These are phyloP conservation scores for Nitzschia palea DNA, from an alignment of 108 stramenopile genomes.

Conservation along the genomic window DNA sequence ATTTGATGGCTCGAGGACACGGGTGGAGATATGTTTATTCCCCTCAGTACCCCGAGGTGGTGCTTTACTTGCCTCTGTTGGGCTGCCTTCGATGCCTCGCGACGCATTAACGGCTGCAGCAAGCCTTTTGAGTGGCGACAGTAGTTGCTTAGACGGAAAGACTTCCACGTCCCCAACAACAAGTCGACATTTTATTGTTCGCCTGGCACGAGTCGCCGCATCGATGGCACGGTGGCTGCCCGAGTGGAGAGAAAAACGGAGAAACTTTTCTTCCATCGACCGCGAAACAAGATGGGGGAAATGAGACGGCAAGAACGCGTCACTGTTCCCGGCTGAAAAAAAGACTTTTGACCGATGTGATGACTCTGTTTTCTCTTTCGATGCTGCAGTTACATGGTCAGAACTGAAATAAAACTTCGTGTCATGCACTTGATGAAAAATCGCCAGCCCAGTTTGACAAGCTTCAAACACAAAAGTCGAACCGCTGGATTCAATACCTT, in stretches of 20 bases:
- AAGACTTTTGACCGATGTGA: slow-evolving; percentile 2
- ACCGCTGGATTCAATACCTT: not conserved
- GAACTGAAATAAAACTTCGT: slow-evolving; percentile 31
- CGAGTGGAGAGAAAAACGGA: slow-evolving; percentile 23
- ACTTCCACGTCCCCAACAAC: slow-evolving; percentile 39
- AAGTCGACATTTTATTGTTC: slow-evolving; percentile 19
- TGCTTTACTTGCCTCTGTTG: not conserved
- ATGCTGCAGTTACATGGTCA: slow-evolving; percentile 22
- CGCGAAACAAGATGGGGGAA: slow-evolving; percentile 41
- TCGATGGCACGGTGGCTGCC: slow-evolving; percentile 12
- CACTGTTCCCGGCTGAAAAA: slow-evolving; percentile 30
- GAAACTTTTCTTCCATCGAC: slow-evolving; percentile 44
- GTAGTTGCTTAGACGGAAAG: slow-evolving; percentile 7
- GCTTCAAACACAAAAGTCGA: slow-evolving; percentile 15
- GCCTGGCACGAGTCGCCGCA: not conserved
- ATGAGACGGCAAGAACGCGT: slow-evolving; percentile 30
- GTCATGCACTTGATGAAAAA: slow-evolving; percentile 31
- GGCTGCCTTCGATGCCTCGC: not conserved
- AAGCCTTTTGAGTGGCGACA: slow-evolving; percentile 11
- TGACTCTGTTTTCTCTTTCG: not conserved
- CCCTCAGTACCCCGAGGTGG: too few species aligned
- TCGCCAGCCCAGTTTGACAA: slow-evolving; percentile 17
- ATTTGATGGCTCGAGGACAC: too few species aligned
- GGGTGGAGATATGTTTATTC: too few species aligned
- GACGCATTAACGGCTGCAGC: not conserved